These are phyloP conservation scores for Entomortierella lignicola DNA, from an alignment of 192 early-diverging fungal genomes.

Conservation along the genomic window DNA sequence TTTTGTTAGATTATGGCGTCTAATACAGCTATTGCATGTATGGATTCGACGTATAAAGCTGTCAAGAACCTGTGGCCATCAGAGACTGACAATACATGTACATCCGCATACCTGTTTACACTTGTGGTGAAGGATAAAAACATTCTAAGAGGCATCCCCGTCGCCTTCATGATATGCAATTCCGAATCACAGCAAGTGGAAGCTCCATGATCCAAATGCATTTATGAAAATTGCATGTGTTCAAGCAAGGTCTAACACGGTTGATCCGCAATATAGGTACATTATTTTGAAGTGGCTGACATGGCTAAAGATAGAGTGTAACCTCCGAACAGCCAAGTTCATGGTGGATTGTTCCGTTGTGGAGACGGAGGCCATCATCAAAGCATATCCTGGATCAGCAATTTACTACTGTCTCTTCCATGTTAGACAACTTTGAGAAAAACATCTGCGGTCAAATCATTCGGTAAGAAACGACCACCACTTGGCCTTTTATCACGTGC, in stretches of 20 bases:
- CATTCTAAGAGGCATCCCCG: neutral
- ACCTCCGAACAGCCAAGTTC: neutral
- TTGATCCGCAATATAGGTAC: neutral
- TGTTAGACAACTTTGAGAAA: neutral
- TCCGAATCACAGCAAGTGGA: neutral
- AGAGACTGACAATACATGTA: neutral
- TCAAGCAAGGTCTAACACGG: neutral
- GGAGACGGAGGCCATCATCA: conserved; percentile 4
- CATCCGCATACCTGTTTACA: neutral
- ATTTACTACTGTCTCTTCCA: neutral
- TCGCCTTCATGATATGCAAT: neutral
- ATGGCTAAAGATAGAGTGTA: conserved; percentile 1
- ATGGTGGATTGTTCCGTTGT: neutral
- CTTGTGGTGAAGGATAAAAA: neutral
- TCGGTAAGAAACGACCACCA: no score
- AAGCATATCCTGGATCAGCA: neutral
- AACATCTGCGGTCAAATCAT: no score
- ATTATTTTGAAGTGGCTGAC: neutral
- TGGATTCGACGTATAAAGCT: neutral
- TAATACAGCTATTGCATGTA: neutral
- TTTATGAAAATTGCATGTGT: neutral
- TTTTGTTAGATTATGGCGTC: neutral
- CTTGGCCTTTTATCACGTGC: no score
- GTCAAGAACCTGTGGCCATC: neutral
- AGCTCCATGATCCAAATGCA: neutral